A percentile compares a stretch with the other conserved stretches of the same genome.
Evolutionary conservation across 495 filamentous ascomycete species (phyloP).

Genomic region (Lichenothelia convexa): DNA sequence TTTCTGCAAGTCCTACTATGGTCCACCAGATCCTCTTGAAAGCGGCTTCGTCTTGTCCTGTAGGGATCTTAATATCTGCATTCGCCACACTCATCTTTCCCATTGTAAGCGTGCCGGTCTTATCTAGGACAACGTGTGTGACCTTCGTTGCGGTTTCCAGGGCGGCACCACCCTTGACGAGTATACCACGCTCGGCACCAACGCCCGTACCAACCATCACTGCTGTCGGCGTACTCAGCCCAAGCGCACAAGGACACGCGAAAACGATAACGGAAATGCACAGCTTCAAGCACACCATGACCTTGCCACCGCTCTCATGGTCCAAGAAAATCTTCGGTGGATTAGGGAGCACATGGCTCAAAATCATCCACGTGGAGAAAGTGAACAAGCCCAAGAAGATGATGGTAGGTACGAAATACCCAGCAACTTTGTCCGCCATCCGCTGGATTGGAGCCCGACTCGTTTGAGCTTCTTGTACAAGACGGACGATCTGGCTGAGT

Average conservation of each 20-base stretch:
- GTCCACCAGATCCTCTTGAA: constrained; percentile 77
- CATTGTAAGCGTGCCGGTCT: constrained; percentile 89
- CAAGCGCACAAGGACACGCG: constrained; percentile 89
- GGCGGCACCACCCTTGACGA: constrained; percentile 89
- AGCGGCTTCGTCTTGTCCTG: constrained; percentile 44
- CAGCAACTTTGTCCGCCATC: constrained; percentile 77
- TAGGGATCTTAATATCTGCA: constrained; percentile 38
- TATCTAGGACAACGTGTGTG: constrained; percentile 92
- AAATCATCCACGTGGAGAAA: constrained; percentile 84
- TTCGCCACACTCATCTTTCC: constrained; percentile 86
- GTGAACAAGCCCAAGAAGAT: constrained; percentile 68
- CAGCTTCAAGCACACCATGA: constrained; percentile 94
- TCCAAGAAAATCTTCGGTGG: constrained; percentile 83
- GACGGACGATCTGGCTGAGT: constrained; percentile 89
- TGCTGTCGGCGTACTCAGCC: constrained; percentile 84
- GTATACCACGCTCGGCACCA: constrained; percentile 89
- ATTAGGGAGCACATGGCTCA: constrained; percentile 62
- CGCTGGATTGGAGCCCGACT: constrained; percentile 88
- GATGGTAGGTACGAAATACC: constrained; percentile 87
- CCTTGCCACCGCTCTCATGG: constrained; percentile 59
- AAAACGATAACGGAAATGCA: constrained; percentile 99
- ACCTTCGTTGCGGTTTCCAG: constrained; percentile 85
- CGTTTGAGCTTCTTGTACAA: constrained; percentile 93
- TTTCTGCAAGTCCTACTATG: constrained; percentile 80
- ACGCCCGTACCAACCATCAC: constrained; percentile 98